A percentile compares a stretch with the other conserved stretches of the same genome.
phyloP scores from a whole-genome alignment of 306 rosid species.

The Cotoneaster glaucophyllus region DNA sequence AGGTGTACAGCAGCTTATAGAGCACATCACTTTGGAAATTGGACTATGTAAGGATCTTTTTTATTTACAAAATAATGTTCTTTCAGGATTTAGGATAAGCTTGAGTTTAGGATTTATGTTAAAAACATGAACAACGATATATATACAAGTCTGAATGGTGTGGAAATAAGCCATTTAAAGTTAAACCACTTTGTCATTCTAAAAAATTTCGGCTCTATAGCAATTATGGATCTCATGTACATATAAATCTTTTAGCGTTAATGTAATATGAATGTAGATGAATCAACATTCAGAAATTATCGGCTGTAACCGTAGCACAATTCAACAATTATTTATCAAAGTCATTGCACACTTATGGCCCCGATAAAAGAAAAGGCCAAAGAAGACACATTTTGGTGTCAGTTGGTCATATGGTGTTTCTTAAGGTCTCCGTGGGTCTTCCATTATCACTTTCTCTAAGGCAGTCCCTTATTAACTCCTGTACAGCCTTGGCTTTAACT shows the following conservation, averaged over 20 bases:
- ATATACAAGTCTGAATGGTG: too few species aligned
- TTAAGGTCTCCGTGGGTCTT: constrained; percentile 5
- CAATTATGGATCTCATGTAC: neutral
- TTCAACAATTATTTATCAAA: neutral
- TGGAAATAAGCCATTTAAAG: neutral
- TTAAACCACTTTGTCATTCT: too few species aligned
- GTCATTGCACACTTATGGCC: neutral
- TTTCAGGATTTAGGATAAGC: neutral
- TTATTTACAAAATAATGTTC: neutral
- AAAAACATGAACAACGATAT: too few species aligned
- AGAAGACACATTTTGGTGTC: neutral
- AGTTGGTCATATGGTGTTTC: neutral
- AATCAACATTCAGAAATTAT: too few species aligned
- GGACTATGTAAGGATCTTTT: neutral
- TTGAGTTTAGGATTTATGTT: neutral
- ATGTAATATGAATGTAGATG: neutral
- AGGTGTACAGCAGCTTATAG: neutral
- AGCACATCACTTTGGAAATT: neutral
- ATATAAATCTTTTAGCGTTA: too few species aligned
- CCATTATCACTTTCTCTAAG: neutral
- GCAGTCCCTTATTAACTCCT: neutral
- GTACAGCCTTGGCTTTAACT: too few species aligned
- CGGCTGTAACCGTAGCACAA: neutral
- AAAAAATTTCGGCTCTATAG: neutral
- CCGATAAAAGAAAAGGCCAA: neutral